Evolutionary conservation across 75 land plant species (phyloP).

Genomic region (Gnetum montanum): DNA sequence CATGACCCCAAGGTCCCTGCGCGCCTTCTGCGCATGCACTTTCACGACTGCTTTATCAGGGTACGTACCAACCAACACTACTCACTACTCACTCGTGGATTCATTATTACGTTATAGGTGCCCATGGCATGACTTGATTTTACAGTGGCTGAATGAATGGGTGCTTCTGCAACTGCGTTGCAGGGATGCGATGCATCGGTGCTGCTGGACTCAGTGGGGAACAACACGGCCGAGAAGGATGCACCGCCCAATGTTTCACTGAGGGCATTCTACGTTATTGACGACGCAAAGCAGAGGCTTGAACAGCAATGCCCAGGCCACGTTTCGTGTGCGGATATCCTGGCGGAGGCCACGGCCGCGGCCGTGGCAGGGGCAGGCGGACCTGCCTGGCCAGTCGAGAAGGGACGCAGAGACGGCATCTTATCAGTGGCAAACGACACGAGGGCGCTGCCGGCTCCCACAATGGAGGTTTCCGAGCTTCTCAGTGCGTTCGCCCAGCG

Average conservation of each 20-base stretch:
- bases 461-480: slow-evolving; percentile 9
- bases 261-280: slow-evolving; percentile 39
- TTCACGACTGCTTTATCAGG: slow-evolving; percentile 49
- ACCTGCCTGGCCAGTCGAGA: slow-evolving; percentile 13
- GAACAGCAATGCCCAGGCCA: slow-evolving; percentile 35
- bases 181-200: slow-evolving; percentile 56
- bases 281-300: slow-evolving; percentile 35
- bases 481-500: slow-evolving; percentile 10
- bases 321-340: slow-evolving; percentile 57
- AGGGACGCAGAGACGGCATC: slow-evolving; percentile 23
- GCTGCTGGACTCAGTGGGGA: slow-evolving; percentile 21
- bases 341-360: background rate
- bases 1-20: slow-evolving; percentile 35
- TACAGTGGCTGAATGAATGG: no score
- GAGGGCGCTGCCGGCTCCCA: slow-evolving; percentile 18
- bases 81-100: no score
- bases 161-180: no score
- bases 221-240: slow-evolving; percentile 39
- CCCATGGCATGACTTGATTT: no score
- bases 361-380: slow-evolving; percentile 22
- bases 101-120: no score
- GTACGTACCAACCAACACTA: slow-evolving; percentile 11
- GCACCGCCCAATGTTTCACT: slow-evolving; percentile 45
- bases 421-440: slow-evolving; percentile 12
- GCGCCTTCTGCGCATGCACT: slow-evolving; percentile 39